Conservation (phyloP, 2,329 filamentous ascomycete genomes). For the Parastagonospora avenae region DNA sequence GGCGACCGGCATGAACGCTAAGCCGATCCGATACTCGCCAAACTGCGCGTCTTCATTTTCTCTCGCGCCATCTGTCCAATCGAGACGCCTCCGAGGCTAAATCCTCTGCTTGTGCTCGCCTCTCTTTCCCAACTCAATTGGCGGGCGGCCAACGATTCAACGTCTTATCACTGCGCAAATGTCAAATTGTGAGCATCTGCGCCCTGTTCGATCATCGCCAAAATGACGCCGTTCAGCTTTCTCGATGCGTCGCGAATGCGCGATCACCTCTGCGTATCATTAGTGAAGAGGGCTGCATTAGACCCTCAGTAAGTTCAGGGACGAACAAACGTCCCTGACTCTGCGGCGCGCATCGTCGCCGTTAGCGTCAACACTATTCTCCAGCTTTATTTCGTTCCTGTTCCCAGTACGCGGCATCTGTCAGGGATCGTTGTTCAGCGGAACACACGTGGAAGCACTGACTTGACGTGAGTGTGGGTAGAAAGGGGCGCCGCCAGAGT, state of each 20-base stretch:
- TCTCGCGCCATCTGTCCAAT: slow-evolving; percentile 1
- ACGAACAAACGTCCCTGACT: neutral
- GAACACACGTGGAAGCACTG: slow-evolving; percentile 24
- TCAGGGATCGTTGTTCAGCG: slow-evolving; percentile 15
- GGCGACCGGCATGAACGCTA: slow-evolving; percentile 1
- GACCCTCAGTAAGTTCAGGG: too few relatives aligned
- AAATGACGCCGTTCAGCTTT: too few relatives aligned
- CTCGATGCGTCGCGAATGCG: too few relatives aligned
- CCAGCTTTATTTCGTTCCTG: neutral
- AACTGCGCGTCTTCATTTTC: slow-evolving; percentile 43
- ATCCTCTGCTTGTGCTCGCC: neutral
- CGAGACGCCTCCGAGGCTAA: neutral
- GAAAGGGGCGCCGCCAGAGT: slow-evolving; percentile 5
- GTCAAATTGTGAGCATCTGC: too few relatives aligned
- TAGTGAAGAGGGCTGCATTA: too few relatives aligned
- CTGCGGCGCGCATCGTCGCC: neutral
- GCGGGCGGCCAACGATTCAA: too few relatives aligned
- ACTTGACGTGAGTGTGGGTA: slow-evolving; percentile 15
- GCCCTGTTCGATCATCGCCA: too few relatives aligned
- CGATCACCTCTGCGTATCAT: too few relatives aligned
- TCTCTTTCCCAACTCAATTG: neutral
- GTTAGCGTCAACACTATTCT: neutral
- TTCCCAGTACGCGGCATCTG: slow-evolving; percentile 3
- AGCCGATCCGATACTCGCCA: slow-evolving; percentile 23
- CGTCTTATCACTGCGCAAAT: too few relatives aligned